Evolutionary conservation across 768 basidiomycete genomes (phyloP).

Genomic region (Collybiopsis confluens): DNA sequence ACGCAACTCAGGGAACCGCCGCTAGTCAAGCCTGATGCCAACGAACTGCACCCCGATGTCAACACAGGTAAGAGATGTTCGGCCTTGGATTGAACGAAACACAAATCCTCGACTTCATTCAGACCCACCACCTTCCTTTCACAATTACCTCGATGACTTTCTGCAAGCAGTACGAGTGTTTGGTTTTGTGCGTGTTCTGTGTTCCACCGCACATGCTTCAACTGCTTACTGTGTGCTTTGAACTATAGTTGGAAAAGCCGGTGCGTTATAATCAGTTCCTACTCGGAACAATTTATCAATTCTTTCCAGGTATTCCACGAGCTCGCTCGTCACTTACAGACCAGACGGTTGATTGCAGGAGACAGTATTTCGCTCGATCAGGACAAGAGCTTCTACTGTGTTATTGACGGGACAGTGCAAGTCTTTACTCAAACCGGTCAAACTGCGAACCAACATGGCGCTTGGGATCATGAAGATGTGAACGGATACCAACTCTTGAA

Average conservation of each 20-base stretch:
- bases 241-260: slow-evolving; percentile 74
- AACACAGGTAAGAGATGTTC: slow-evolving; percentile 66
- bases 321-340: slow-evolving; percentile 92
- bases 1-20: slow-evolving; percentile 78
- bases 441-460: slow-evolving; percentile 41
- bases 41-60: slow-evolving; percentile 89
- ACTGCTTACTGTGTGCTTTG: not conserved
- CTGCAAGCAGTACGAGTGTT: slow-evolving; percentile 94
- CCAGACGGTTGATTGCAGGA: slow-evolving; percentile 90
- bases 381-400: slow-evolving; percentile 96
- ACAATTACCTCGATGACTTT: slow-evolving; percentile 97
- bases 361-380: slow-evolving; percentile 89
- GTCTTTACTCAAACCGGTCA: slow-evolving; percentile 77
- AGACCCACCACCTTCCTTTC: slow-evolving; percentile 74
- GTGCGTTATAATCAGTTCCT: slow-evolving; percentile 38
- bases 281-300: not conserved
- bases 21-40: slow-evolving; percentile 75
- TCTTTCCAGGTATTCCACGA: slow-evolving; percentile 84
- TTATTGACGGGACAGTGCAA: slow-evolving; percentile 96
- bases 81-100: no score
- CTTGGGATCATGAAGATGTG: slow-evolving; percentile 83
- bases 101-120: slow-evolving; percentile 15
- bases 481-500: slow-evolving; percentile 96
- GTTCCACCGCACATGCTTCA: not conserved
- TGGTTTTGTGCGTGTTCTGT: slow-evolving; percentile 64